Conservation (phyloP, 495 filamentous ascomycete genomes). For the Tuber melanosporum region DNA sequence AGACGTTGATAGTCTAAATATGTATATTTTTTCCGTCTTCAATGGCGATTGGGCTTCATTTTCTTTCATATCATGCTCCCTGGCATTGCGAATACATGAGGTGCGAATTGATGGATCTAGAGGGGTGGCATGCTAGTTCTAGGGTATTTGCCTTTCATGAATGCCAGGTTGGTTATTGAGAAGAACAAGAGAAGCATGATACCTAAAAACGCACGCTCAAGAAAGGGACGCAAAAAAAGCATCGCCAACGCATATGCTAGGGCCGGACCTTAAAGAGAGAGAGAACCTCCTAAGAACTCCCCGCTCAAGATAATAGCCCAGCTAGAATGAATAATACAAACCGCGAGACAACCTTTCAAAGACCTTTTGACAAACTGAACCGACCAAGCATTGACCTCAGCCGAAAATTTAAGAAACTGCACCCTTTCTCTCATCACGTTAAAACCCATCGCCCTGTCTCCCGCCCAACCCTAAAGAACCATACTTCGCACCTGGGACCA, state of each 20-base stretch:
- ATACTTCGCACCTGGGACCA: constrained; percentile 31
- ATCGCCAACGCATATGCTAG: not conserved
- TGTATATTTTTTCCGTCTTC: not conserved
- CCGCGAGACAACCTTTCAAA: not conserved
- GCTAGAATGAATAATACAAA: not conserved
- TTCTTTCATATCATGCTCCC: not conserved
- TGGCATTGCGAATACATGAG: not conserved
- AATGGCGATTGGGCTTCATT: not conserved
- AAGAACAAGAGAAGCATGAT: not conserved
- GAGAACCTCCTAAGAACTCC: not conserved
- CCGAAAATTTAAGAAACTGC: not conserved
- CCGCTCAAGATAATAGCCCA: not conserved
- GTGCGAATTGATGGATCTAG: not conserved
- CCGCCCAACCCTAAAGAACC: constrained; percentile 35
- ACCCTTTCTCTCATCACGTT: not conserved
- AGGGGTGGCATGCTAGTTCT: not conserved
- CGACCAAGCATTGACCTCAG: not conserved
- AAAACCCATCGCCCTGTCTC: constrained; percentile 29
- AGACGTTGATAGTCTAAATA: not conserved
- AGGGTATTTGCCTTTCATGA: not conserved
- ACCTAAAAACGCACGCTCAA: not conserved
- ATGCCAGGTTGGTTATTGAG: not conserved
- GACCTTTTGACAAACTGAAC: not conserved
- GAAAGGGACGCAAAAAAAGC: not conserved
- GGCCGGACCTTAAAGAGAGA: not conserved